These are phyloP conservation scores for Rosellinia necatrix DNA, from an alignment of 2,329 filamentous ascomycete species.

Conservation along the genomic window DNA sequence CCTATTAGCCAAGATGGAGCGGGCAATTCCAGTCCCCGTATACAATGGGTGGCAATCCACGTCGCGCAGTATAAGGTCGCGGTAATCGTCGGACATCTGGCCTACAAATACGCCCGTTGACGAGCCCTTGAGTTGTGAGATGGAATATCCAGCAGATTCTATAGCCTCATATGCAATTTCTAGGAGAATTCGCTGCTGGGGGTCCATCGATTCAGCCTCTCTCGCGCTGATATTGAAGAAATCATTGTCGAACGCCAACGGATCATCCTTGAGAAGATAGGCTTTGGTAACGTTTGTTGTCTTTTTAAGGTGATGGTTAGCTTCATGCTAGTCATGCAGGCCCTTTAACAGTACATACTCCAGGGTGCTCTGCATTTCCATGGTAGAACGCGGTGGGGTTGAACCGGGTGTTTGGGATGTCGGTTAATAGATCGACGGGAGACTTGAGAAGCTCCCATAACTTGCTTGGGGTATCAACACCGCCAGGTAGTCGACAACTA, in stretches of 20 bases:
- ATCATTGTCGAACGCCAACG: slow-evolving; percentile 42
- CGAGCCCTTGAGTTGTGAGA: not conserved
- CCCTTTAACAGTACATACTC: slow-evolving; percentile 21
- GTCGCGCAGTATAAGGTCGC: slow-evolving; percentile 6
- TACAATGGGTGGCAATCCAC: not conserved
- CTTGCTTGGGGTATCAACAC: slow-evolving; percentile 12
- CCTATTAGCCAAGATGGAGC: slow-evolving; percentile 23
- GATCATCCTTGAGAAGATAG: slow-evolving; percentile 43
- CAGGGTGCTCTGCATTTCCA: slow-evolving; percentile 42
- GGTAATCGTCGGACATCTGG: slow-evolving; percentile 10
- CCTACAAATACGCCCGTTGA: slow-evolving; percentile 16
- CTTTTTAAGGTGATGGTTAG: not conserved
- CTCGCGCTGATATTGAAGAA: slow-evolving; percentile 32
- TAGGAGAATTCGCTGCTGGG: slow-evolving; percentile 14
- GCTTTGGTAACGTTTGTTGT: slow-evolving; percentile 39
- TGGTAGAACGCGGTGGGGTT: slow-evolving; percentile 42
- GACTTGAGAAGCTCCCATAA: slow-evolving; percentile 23
- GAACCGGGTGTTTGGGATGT: slow-evolving; percentile 42
- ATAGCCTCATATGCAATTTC: slow-evolving; percentile 18
- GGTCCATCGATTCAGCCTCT: slow-evolving; percentile 31
- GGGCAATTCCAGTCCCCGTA: slow-evolving; percentile 20
- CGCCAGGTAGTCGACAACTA: slow-evolving; percentile 27
- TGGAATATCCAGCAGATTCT: slow-evolving; percentile 5
- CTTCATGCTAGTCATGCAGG: not conserved
- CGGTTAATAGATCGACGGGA: slow-evolving; percentile 11